Evolutionary conservation across 2,329 filamentous ascomycete species (phyloP).

Genomic region (Epichloe aotearoae): DNA sequence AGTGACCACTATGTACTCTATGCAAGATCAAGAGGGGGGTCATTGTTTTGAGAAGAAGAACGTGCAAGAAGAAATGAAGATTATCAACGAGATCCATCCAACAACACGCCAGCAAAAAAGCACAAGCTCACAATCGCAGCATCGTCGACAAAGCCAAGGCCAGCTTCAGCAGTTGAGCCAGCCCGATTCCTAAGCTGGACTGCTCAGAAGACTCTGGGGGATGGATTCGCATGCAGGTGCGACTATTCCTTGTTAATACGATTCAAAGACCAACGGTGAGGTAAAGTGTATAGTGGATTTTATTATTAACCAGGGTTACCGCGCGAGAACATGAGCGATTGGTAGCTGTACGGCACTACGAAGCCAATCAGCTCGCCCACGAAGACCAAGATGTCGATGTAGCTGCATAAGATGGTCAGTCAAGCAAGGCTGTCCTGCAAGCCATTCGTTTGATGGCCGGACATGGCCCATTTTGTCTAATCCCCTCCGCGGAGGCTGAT

Average conservation of each 20-base stretch:
- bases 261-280: background rate
- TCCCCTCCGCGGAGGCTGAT: background rate
- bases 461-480: background rate
- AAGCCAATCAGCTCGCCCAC: conserved; percentile 1
- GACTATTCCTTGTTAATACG: background rate
- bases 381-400: background rate
- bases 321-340: background rate
- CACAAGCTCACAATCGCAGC: background rate
- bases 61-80: background rate
- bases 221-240: background rate
- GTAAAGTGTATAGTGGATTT: background rate
- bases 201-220: background rate
- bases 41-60: background rate
- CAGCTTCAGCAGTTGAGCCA: background rate
- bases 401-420: background rate
- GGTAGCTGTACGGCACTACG: background rate
- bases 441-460: background rate
- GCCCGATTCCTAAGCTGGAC: background rate
- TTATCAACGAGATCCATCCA: background rate
- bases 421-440: background rate
- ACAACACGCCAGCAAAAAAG: background rate
- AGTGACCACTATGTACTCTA: too few relatives aligned
- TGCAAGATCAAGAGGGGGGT: background rate
- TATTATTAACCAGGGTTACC: background rate
- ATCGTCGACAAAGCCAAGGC: background rate